phyloP scores from a whole-genome alignment of 129 eudicot species.

The Dittrichia graveolens region DNA sequence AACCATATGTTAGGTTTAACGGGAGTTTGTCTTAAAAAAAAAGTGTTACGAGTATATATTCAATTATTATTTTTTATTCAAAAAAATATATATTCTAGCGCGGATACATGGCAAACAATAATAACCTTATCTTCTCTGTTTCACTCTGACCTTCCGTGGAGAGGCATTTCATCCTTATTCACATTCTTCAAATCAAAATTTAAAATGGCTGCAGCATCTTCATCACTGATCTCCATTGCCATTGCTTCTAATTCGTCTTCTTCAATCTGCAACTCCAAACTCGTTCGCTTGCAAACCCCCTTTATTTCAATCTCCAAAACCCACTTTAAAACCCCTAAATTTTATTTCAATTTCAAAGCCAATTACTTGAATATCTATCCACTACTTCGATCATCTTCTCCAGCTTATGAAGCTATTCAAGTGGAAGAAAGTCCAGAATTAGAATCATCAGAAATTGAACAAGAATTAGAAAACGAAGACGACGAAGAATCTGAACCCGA shows the following conservation, averaged over 20 bases:
- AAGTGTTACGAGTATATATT: too few relatives aligned
- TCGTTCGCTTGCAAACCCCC: slow-evolving; percentile 21
- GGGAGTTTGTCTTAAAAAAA: too few relatives aligned
- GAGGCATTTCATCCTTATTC: slow-evolving; percentile 7
- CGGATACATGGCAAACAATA: neutral
- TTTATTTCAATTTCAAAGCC: slow-evolving; percentile 39
- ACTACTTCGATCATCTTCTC: slow-evolving; percentile 28
- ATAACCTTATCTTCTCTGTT: slow-evolving; percentile 21
- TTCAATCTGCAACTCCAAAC: slow-evolving; percentile 27
- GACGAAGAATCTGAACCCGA: slow-evolving; percentile 28
- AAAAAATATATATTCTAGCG: too few relatives aligned
- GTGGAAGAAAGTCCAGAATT: slow-evolving; percentile 29
- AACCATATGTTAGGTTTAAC: too few relatives aligned
- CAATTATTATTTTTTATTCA: too few relatives aligned
- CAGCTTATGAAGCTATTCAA: slow-evolving; percentile 34
- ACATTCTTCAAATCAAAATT: neutral
- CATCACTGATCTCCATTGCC: slow-evolving; percentile 39
- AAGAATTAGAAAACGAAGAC: slow-evolving; percentile 23
- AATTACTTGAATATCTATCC: slow-evolving; percentile 19
- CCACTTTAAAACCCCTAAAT: slow-evolving; percentile 43
- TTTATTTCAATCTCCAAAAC: slow-evolving; percentile 30
- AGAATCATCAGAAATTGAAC: slow-evolving; percentile 31
- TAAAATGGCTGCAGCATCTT: slow-evolving; percentile 44
- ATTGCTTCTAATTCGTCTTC: slow-evolving; percentile 37
- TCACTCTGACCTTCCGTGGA: neutral